A percentile compares a stretch with the other conserved stretches of the same genome.
Evolutionary conservation across 2,329 filamentous ascomycete species (phyloP).

Genomic region (Elsinoe necatrix): DNA sequence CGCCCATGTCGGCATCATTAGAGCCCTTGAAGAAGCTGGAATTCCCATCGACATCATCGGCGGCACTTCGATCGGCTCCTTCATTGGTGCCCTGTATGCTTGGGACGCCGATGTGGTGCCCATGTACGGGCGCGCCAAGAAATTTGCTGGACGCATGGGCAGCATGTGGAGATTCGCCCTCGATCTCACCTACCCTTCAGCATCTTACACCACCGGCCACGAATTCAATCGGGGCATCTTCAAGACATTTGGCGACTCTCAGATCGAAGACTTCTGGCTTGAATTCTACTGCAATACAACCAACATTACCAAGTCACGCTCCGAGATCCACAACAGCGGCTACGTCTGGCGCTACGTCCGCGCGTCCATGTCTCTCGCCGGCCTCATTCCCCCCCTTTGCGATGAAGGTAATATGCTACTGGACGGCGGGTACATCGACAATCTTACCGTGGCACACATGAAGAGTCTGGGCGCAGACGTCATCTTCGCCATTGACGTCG

Average conservation of each 20-base stretch:
- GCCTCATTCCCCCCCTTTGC: constrained; percentile 83
- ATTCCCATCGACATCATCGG: constrained; percentile 94
- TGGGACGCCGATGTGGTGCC: constrained; percentile 94
- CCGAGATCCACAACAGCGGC: constrained; percentile 88
- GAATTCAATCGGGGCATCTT: constrained; percentile 99
- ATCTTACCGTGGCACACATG: constrained; percentile 95
- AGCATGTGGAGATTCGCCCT: constrained; percentile 98
- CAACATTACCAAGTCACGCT: constrained; percentile 89
- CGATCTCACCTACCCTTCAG: constrained; percentile 90
- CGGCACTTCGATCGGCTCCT: constrained; percentile 91
- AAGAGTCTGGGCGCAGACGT: constrained; percentile 85
- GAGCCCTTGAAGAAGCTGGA: constrained; percentile 88
- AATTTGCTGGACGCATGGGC: constrained; percentile 96
- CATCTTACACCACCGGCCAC: constrained; percentile 94
- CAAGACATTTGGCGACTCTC: constrained; percentile 92
- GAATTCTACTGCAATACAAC: constrained; percentile 99
- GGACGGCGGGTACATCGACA: constrained; percentile 95
- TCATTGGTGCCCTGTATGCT: constrained; percentile 90
- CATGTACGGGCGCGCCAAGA: constrained; percentile 94
- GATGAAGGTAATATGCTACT: constrained; percentile 96
- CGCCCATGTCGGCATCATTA: constrained; percentile 86
- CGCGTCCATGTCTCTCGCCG: constrained; percentile 93
- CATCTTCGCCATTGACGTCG: constrained; percentile 94
- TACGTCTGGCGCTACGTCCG: constrained; percentile 97
- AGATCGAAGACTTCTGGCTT: constrained; percentile 98